Conservation (phyloP, 2,329 filamentous ascomycete genomes). For the Sphaceloma murrayae region DNA sequence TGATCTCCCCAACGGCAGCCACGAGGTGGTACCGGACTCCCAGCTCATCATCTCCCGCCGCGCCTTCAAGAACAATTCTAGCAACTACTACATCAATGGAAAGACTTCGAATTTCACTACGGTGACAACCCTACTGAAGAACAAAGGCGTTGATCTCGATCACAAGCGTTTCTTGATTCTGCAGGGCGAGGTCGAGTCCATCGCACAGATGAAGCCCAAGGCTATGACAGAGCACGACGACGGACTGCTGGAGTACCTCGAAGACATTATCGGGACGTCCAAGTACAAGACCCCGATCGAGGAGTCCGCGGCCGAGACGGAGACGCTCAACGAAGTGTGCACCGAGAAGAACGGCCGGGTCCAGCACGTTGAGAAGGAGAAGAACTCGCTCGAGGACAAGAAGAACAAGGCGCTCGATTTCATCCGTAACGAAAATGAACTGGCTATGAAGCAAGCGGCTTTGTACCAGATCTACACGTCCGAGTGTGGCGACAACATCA, state of each 20-base stretch:
- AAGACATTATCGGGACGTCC: constrained; percentile 97
- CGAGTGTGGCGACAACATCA: constrained; percentile 80
- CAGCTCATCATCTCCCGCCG: constrained; percentile 79
- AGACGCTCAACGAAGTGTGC: constrained; percentile 87
- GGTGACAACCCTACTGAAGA: constrained; percentile 77
- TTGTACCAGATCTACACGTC: constrained; percentile 86
- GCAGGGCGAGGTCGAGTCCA: constrained; percentile 96
- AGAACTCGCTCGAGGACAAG: constrained; percentile 83
- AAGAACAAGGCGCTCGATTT: constrained; percentile 89
- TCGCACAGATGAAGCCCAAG: constrained; percentile 98
- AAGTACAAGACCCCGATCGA: constrained; percentile 98
- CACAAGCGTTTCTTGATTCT: constrained; percentile 97
- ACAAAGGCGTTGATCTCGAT: constrained; percentile 85
- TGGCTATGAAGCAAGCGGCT: constrained; percentile 78
- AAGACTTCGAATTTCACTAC: constrained; percentile 84
- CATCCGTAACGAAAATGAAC: constrained; percentile 86
- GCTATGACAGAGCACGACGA: constrained; percentile 92
- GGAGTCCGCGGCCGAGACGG: constrained; percentile 80
- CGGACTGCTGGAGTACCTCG: constrained; percentile 87
- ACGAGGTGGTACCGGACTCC: constrained; percentile 72
- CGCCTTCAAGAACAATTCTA: constrained; percentile 96
- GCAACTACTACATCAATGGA: constrained; percentile 94
- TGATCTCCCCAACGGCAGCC: constrained; percentile 67
- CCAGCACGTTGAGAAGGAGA: constrained; percentile 97
- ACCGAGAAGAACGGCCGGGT: constrained; percentile 91